phyloP scores from a whole-genome alignment of 345 rosid species.

The Clausena lansium region DNA sequence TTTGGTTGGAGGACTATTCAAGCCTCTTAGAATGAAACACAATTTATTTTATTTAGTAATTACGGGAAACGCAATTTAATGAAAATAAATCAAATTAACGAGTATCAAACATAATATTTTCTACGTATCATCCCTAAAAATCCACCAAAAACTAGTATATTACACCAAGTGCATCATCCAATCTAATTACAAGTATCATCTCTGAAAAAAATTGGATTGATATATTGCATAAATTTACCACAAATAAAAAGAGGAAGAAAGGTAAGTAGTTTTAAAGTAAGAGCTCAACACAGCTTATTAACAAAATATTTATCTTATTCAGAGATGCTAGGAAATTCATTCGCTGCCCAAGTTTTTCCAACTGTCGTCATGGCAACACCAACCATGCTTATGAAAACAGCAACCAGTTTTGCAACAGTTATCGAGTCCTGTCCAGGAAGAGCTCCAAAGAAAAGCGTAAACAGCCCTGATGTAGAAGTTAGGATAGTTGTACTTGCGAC shows the following conservation, averaged over 20 bases:
- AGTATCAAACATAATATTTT: no score
- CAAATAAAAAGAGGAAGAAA: not conserved
- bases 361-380: conserved; percentile 71
- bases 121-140: no score
- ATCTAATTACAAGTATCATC: no score
- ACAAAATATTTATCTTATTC: conserved; percentile 35
- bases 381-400: conserved; percentile 62
- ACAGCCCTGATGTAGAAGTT: conserved; percentile 63
- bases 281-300: not conserved
- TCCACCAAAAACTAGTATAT: no score
- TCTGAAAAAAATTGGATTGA: not conserved
- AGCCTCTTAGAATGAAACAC: no score
- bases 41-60: no score
- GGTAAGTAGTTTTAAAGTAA: not conserved
- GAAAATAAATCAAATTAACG: no score
- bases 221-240: not conserved
- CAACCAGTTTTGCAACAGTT: conserved; percentile 45
- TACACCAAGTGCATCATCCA: no score
- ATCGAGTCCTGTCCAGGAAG: conserved; percentile 59
- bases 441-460: conserved; percentile 64
- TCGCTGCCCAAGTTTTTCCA: conserved; percentile 62
- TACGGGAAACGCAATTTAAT: no score
- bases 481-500: conserved; percentile 71
- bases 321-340: conserved; percentile 38
- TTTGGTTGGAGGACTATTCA: no score